A percentile compares a stretch with the other conserved stretches of the same genome.
Conservation (phyloP, 2,329 filamentous ascomycete genomes). For the Pyrenophora graminea region DNA sequence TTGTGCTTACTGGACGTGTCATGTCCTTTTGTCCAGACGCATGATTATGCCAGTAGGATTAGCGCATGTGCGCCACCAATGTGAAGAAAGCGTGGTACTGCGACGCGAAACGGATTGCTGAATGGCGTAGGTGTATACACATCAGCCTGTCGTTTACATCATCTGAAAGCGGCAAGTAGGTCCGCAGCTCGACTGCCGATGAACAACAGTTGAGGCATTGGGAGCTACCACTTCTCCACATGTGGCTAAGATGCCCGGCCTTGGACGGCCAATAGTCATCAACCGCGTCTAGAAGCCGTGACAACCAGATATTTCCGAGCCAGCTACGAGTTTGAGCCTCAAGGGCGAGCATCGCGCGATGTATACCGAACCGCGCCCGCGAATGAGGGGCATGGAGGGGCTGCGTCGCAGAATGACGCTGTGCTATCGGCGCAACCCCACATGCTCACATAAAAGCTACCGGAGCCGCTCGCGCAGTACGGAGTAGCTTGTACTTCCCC, state of each 20-base stretch:
- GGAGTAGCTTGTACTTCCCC: conserved; percentile 17
- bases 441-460: conserved; percentile 28
- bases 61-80: neutral
- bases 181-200: conserved; percentile 18
- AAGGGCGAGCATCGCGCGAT: conserved; percentile 33
- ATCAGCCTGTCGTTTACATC: conserved; percentile 11
- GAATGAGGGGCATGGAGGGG: conserved; percentile 36
- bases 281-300: conserved; percentile 3
- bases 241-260: conserved; percentile 27
- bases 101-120: conserved; percentile 2
- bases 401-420: conserved; percentile 20
- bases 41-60: too few relatives aligned
- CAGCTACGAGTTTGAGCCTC: conserved; percentile 32
- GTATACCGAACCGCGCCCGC: conserved; percentile 25
- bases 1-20: too few relatives aligned
- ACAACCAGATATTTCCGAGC: conserved; percentile 19
- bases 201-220: neutral
- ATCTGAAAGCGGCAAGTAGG: conserved; percentile 24
- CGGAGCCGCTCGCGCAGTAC: conserved; percentile 26
- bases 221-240: conserved; percentile 13
- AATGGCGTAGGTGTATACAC: conserved; percentile 10
- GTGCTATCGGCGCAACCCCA: conserved; percentile 23
- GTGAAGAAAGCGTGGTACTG: neutral
- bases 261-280: conserved; percentile 15
- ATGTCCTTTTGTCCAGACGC: too few relatives aligned